These are phyloP conservation scores for Phalaenopsis equestris DNA, from an alignment of 106 monocot genomes.

Conservation along the genomic window DNA sequence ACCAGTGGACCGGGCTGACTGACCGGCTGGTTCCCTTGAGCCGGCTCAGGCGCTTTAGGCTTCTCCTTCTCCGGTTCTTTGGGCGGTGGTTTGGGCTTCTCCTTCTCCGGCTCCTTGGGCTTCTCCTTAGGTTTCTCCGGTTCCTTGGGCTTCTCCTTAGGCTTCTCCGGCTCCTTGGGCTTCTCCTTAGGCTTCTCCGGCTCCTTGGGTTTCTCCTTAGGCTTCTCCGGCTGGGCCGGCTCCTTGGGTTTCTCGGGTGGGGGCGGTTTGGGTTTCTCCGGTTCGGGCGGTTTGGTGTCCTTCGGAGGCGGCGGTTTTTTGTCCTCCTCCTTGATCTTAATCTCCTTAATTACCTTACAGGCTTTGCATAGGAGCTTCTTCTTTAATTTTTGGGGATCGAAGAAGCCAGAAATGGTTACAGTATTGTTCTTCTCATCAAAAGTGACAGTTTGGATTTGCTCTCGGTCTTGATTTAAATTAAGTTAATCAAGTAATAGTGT, in stretches of 20 bases:
- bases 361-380: conserved; percentile 48
- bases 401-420: conserved; percentile 48
- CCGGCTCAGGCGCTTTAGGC: not conserved
- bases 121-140: not conserved
- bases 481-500: not conserved
- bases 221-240: too few relatives aligned
- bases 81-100: not conserved
- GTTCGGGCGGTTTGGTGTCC: not conserved
- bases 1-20: not conserved
- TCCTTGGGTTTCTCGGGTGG: too few relatives aligned
- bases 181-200: too few relatives aligned
- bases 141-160: not conserved
- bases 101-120: not conserved
- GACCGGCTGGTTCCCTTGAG: not conserved
- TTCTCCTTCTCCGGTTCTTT: not conserved
- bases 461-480: conserved; percentile 17
- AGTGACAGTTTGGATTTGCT: conserved; percentile 24
- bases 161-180: not conserved
- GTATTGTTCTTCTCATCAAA: conserved; percentile 52
- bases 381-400: conserved; percentile 31
- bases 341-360: conserved; percentile 38
- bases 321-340: conserved; percentile 32
- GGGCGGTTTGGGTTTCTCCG: not conserved
- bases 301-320: not conserved
- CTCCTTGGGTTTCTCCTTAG: not conserved